Evolutionary conservation across 2,329 filamentous ascomycete genomes (phyloP).

Genomic region (Huntiella bhutanensis): DNA sequence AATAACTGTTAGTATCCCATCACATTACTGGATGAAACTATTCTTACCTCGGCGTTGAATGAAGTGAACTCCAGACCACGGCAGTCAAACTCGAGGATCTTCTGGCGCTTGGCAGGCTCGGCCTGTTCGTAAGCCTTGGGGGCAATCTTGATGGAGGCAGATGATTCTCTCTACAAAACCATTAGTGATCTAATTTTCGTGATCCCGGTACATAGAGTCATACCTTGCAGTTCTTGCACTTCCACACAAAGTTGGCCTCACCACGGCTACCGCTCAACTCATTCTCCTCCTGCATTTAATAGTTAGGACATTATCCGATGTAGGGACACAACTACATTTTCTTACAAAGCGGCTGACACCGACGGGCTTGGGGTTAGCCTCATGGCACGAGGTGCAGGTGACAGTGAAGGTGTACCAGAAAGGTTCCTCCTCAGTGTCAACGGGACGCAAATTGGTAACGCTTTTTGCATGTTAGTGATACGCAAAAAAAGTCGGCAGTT

Average conservation of each 20-base stretch:
- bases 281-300: conserved; percentile 51
- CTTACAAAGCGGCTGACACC: conserved; percentile 75
- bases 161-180: conserved; percentile 52
- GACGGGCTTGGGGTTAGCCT: conserved; percentile 72
- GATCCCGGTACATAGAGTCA: conserved; percentile 10
- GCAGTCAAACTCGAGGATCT: conserved; percentile 82
- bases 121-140: conserved; percentile 52
- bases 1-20: conserved; percentile 1
- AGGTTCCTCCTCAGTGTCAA: conserved; percentile 60
- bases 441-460: conserved; percentile 73
- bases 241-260: conserved; percentile 99
- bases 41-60: conserved; percentile 66
- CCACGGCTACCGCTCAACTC: conserved; percentile 85
- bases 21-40: conserved; percentile 3
- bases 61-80: conserved; percentile 81
- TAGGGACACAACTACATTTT: conserved; percentile 10
- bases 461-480: conserved; percentile 20
- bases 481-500: not conserved
- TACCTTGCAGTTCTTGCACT: conserved; percentile 95
- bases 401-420: conserved; percentile 98
- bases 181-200: not conserved
- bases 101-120: conserved; percentile 56
- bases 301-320: not conserved
- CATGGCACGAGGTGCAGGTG: conserved; percentile 92
- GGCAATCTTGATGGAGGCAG: conserved; percentile 60